A percentile compares a stretch with the other conserved stretches of the same genome.
These are phyloP conservation scores for Cymbidium sinense DNA, from an alignment of 106 monocot species.

Conservation along the genomic window DNA sequence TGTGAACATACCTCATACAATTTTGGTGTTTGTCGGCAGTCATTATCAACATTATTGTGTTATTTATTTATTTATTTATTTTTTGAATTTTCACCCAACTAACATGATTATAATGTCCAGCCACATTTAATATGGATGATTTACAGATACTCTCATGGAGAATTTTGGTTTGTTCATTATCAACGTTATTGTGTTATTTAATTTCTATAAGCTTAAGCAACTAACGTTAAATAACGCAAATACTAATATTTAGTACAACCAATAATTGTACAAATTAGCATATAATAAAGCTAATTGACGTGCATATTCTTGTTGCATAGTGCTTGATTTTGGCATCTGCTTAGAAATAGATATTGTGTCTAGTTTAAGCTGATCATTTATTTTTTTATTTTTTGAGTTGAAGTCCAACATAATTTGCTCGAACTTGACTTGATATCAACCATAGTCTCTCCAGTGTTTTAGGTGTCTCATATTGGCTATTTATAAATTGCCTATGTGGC, in stretches of 20 bases:
- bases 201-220: not conserved
- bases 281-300: not conserved
- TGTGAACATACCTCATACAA: conserved; percentile 2
- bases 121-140: too few species aligned
- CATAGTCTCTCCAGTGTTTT: not conserved
- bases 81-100: too few species aligned
- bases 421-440: too few species aligned
- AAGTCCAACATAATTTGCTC: too few species aligned
- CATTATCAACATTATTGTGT: not conserved
- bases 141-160: too few species aligned
- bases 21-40: not conserved
- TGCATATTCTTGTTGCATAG: not conserved
- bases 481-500: not conserved
- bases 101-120: too few species aligned
- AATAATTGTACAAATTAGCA: not conserved
- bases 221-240: not conserved
- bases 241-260: not conserved
- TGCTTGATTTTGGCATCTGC: not conserved
- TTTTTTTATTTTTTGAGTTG: too few species aligned
- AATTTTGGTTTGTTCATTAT: not conserved
- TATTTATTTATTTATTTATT: too few species aligned
- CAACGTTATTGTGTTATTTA: not conserved
- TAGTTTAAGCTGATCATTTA: too few species aligned
- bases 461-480: not conserved
- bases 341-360: too few species aligned